Evolutionary conservation across 2,329 filamentous ascomycete genomes (phyloP), one percentile per base, ranked within the genome.

Genomic region (Xylaria sp.): DNA sequence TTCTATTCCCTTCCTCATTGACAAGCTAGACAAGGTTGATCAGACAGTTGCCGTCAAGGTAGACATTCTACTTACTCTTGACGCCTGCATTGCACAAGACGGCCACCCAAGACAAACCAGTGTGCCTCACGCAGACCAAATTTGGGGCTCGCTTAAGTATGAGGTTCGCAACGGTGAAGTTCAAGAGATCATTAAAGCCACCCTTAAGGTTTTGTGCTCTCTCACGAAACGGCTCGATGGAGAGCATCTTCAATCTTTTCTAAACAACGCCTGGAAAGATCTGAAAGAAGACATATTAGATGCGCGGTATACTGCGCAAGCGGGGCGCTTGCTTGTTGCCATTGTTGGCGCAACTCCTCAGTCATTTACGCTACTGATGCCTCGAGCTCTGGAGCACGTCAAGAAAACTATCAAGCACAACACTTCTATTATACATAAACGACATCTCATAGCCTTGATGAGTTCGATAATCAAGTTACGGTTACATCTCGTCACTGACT

Each of bases 121-220:
- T 16, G 80, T 79, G 1, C 86, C 87, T 0, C 84, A 85, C 58
- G 79, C 82, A 21, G 80, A 84, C 59, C 82, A 84, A 53, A 83
- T 88, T 55, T 90, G 87, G 87, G 81, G 82, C 35, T 87, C 86
- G n/a, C 83, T 90, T 55, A 90, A 89, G 74, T 89, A 88, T 69
- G 87, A 90, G 71, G 87, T 89, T 13, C 85, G 87, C 40, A 88
- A 89, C 63, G 87, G 87, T 13, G 87, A 90, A 68, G 82, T 87
- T 9, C 83, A 86, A 68, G 87, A 89, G 69, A 84, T 84, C 0
- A 86, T 89, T 16, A 84, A 87, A 74, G 84, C 84, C 2, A 88
- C 87, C 0, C 78, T 89, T 18, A 84, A 85, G 54, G 85, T 87
- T 3, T 82, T 90, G 61, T 82, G 84, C 40, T 81, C 84, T 10